Percentiles rank a stretch among this genome's conserved stretches.
Evolutionary conservation across 768 basidiomycete genomes (phyloP).

Genomic region (Leccinum subtestaceum): DNA sequence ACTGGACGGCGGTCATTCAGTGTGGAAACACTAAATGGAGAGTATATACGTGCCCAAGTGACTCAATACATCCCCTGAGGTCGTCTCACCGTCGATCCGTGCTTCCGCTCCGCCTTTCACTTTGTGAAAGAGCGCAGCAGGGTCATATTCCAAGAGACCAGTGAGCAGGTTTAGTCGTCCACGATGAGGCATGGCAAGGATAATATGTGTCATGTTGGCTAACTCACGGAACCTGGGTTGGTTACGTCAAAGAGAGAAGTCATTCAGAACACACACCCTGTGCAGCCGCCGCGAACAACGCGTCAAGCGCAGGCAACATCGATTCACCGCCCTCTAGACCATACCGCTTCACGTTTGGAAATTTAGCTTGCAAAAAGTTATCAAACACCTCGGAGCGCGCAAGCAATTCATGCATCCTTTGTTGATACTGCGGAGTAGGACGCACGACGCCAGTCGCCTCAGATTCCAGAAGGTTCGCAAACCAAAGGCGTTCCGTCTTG

Average conservation of each 20-base stretch:
- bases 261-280: constrained; percentile 38
- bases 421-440: constrained; percentile 39
- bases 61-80: constrained; percentile 83
- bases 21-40: not conserved
- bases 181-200: constrained; percentile 85
- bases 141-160: constrained; percentile 65
- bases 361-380: constrained; percentile 81
- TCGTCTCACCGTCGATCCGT: constrained; percentile 56
- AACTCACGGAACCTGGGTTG: constrained; percentile 1
- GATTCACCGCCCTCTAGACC: constrained; percentile 92
- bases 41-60: constrained; percentile 58
- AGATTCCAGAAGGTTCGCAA: constrained; percentile 79
- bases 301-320: constrained; percentile 86
- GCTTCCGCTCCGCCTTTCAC: constrained; percentile 77
- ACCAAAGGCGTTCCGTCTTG: constrained; percentile 86
- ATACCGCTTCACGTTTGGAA: constrained; percentile 85
- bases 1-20: constrained; percentile 35
- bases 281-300: constrained; percentile 67
- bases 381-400: constrained; percentile 80
- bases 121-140: constrained; percentile 78
- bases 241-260: not conserved
- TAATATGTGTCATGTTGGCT: constrained; percentile 69
- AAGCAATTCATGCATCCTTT: constrained; percentile 64
- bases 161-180: constrained; percentile 85
- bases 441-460: constrained; percentile 32